phyloP scores from a whole-genome alignment of 257 asterid species.

The Primulina eburnea region DNA sequence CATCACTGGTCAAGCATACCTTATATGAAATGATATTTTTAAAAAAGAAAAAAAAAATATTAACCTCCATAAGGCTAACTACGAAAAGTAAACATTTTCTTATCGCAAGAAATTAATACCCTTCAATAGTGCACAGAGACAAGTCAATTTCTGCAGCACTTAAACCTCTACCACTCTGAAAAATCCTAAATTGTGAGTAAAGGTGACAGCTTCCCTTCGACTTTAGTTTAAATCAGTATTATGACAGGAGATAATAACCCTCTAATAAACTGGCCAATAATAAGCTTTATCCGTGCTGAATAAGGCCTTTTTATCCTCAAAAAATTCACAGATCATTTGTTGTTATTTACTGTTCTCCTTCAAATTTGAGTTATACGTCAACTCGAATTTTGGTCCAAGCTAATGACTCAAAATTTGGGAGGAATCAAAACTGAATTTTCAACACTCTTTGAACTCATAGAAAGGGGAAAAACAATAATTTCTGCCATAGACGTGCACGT shows the following conservation, averaged over 20 bases:
- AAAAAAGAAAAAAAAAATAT: not conserved
- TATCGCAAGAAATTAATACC: not conserved
- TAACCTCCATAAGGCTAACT: not conserved
- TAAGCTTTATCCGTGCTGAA: not conserved
- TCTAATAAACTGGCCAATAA: not conserved
- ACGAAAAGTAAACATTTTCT: not conserved
- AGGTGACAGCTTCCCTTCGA: not conserved
- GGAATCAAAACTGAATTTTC: not conserved
- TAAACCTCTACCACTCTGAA: not conserved
- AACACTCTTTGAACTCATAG: not conserved
- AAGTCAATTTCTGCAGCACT: not conserved
- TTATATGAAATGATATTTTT: not conserved
- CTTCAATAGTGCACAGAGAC: not conserved
- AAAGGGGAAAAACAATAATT: too few species aligned
- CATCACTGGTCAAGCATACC: not conserved
- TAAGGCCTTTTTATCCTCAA: not conserved
- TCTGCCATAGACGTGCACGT: not conserved
- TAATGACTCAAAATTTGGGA: not conserved
- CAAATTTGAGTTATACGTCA: not conserved
- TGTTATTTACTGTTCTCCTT: too few species aligned
- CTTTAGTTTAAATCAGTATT: conserved; percentile 5
- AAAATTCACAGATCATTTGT: not conserved
- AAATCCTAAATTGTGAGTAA: conserved; percentile 5
- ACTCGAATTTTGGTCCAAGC: not conserved
- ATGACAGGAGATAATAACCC: not conserved